phyloP scores from a whole-genome alignment of 2,329 filamentous ascomycete genomes.

The Ophiognomonia clavigignenti-juglandacearum region DNA sequence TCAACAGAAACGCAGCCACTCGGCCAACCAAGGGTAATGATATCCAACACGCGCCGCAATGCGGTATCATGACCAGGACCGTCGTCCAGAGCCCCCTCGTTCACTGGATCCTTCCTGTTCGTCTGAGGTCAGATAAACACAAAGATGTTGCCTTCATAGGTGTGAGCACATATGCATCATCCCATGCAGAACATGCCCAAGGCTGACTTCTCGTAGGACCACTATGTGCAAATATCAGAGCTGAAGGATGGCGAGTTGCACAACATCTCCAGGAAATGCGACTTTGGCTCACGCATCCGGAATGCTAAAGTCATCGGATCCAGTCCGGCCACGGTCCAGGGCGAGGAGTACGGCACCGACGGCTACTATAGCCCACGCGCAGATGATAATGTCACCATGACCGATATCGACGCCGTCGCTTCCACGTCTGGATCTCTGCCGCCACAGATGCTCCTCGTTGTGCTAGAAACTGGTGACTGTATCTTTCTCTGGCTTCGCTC shows the following conservation, averaged over 20 bases:
- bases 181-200: neutral
- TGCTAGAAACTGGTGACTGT: constrained; percentile 67
- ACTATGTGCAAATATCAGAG: constrained; percentile 77
- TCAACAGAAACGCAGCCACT: constrained; percentile 33
- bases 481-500: constrained; percentile 69
- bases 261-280: constrained; percentile 69
- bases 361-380: constrained; percentile 29
- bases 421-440: constrained; percentile 35
- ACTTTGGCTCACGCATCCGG: constrained; percentile 75
- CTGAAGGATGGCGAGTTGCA: constrained; percentile 67
- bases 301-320: constrained; percentile 73
- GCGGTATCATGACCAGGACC: constrained; percentile 75
- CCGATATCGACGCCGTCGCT: constrained; percentile 1
- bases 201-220: constrained; percentile 47
- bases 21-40: constrained; percentile 24
- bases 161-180: constrained; percentile 39
- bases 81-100: constrained; percentile 70
- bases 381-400: constrained; percentile 33
- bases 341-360: constrained; percentile 26
- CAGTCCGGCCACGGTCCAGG: constrained; percentile 24
- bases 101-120: constrained; percentile 74
- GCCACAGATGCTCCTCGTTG: constrained; percentile 75
- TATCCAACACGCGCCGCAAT: constrained; percentile 40
- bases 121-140: constrained; percentile 61
- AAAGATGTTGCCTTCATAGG: constrained; percentile 88